A percentile compares a stretch with the other conserved stretches of the same genome.
phyloP scores from a whole-genome alignment of 2,329 filamentous ascomycete species.

The Colletotrichum neosansevieriae region DNA sequence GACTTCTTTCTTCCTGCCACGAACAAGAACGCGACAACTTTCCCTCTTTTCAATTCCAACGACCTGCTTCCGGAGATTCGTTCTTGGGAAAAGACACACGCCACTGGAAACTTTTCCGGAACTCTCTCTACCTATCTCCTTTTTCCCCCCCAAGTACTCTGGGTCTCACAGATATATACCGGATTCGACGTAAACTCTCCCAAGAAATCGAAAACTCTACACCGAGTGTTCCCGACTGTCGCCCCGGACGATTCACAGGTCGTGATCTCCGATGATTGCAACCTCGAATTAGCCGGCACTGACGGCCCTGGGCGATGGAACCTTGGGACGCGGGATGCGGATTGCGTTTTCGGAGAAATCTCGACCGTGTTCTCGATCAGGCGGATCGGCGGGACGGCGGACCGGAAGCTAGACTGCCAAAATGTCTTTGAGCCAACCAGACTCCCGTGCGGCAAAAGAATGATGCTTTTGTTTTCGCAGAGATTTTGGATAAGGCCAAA shows the following conservation, averaged over 20 bases:
- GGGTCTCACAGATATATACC: neutral
- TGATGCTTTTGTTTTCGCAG: neutral
- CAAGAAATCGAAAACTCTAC: neutral
- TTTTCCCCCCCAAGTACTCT: neutral
- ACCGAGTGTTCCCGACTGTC: neutral
- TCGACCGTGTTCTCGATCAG: constrained; percentile 6
- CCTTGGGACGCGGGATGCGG: neutral
- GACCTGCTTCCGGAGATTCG: neutral
- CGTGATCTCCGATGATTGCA: neutral
- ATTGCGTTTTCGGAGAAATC: neutral
- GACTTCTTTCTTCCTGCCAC: neutral
- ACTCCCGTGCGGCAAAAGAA: neutral
- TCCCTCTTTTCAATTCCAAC: neutral
- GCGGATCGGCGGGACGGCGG: neutral
- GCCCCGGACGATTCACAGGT: neutral
- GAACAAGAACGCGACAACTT: neutral
- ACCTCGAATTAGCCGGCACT: neutral
- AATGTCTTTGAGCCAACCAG: neutral
- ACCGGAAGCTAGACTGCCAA: neutral
- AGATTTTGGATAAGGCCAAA: neutral
- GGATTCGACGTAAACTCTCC: neutral
- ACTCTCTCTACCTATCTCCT: neutral
- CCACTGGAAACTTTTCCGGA: neutral
- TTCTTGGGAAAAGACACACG: no score
- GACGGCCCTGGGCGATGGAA: constrained; percentile 3